These are phyloP conservation scores for Candida ponderosae DNA, from an alignment of 805 yeast species.

Conservation along the genomic window DNA sequence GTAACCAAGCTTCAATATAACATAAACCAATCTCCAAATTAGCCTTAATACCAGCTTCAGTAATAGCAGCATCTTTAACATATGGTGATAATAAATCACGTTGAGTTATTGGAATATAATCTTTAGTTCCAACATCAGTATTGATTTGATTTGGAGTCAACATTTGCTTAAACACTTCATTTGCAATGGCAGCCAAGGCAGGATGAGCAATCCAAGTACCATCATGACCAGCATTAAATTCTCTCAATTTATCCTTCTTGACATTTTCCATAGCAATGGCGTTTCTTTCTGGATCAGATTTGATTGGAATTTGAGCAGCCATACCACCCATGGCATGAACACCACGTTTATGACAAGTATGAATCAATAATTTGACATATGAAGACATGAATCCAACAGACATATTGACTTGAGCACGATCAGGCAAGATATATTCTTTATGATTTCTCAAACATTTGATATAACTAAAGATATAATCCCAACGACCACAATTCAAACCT, in stretches of 20 bases:
- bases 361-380: conserved; percentile 65
- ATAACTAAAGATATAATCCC: conserved; percentile 82
- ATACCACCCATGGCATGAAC: conserved; percentile 88
- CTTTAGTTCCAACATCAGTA: conserved; percentile 21
- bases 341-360: conserved; percentile 68
- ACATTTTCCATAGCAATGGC: conserved; percentile 65
- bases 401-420: conserved; percentile 75
- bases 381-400: conserved; percentile 74
- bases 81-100: conserved; percentile 54
- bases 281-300: conserved; percentile 58
- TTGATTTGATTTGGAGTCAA: conserved; percentile 75
- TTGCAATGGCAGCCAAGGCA: conserved; percentile 66
- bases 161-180: conserved; percentile 69
- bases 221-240: conserved; percentile 74
- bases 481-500: conserved; percentile 82
- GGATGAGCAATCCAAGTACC: conserved; percentile 92
- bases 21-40: conserved; percentile 71
- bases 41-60: conserved; percentile 62
- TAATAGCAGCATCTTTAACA: conserved; percentile 55
- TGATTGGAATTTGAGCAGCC: conserved; percentile 85
- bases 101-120: conserved; percentile 40
- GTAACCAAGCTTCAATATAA: conserved; percentile 81
- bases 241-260: conserved; percentile 67
- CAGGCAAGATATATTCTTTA: conserved; percentile 63
- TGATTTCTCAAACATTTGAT: conserved; percentile 69